Evolutionary conservation across 805 yeast genomes (phyloP), one percentile per base, ranked within the genome.

Genomic region (Saccharomycopsis amapae): DNA sequence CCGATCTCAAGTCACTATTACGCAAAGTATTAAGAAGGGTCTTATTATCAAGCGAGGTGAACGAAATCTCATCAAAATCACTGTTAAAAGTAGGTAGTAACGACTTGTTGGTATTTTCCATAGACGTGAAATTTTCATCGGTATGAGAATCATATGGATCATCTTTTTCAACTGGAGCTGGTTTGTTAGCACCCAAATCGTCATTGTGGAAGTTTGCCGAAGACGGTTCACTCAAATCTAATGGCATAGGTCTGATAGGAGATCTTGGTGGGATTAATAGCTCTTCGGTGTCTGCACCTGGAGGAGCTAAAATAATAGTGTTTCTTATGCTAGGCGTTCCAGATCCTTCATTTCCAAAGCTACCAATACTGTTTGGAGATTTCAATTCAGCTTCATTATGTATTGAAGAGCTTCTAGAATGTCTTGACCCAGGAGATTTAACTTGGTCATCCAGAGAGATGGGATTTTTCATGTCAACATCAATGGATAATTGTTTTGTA

Each of bases 31-130:
- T 48, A 6, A 48, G 23, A 9, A 35, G 20, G 3, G 52, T 48
- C 26, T 48, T 48, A 34, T 45, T 44, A 19, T 48, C 52, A n/a
- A 48, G 37, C 12, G 46, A 41, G 10, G 41, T 45, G 43, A 44
- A 34, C 7, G 52, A 48, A 20, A 33, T 39, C 4, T 24, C 30
- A 22, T 31, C 35, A 7, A 9, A 31, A n/a, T 31, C 35, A 9
- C n/a, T n/a, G n/a, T n/a, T n/a, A n/a, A n/a, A n/a, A n/a, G n/a
- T 28, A 12, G 32, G 13, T n/a, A 28, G 13, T 12, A n/a, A n/a
- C 32, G 12, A 12, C 32, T n/a, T 28, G 9, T 33, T 33, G 36
- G 18, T 18, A 33, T 33, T 20, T n/a, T 12, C 18, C 5, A 20
- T 12, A 9, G 17, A n/a, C 9, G 15, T 10, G 20, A 17, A 18